Evolutionary conservation across 352 stramenopile genomes (phyloP).

Genomic region (Vaucheria bursata): DNA sequence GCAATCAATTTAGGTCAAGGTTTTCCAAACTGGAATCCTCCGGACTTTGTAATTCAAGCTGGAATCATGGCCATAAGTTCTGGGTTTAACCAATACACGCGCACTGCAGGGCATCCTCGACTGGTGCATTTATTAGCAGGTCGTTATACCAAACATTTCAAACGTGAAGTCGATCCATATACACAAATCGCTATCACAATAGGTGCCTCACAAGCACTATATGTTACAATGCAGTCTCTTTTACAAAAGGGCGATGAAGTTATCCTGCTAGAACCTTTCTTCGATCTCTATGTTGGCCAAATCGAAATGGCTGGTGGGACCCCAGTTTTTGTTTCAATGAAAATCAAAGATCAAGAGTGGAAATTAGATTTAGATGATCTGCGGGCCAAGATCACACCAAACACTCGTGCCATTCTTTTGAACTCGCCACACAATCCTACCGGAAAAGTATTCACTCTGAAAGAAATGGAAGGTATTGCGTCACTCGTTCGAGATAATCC

Average conservation of each 20-base stretch:
- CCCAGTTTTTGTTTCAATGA: conserved; percentile 18
- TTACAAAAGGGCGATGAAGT: conserved; percentile 88
- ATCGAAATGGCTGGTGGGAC: conserved; percentile 39
- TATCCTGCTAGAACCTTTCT: conserved; percentile 90
- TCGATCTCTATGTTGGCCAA: conserved; percentile 85
- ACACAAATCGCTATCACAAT: conserved; percentile 75
- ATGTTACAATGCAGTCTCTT: conserved; percentile 52
- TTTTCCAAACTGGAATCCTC: conserved; percentile 49
- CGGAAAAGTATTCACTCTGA: conserved; percentile 86
- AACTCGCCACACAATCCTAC: conserved; percentile 98
- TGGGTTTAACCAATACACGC: conserved; percentile 58
- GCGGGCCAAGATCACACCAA: conserved; percentile 65
- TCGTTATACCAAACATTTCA: conserved; percentile 74
- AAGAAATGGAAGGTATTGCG: conserved; percentile 83
- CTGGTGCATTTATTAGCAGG: conserved; percentile 61
- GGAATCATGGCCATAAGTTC: conserved; percentile 24
- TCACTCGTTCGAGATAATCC: conserved; percentile 59
- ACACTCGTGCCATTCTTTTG: conserved; percentile 85
- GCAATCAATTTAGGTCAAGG: conserved; percentile 45
- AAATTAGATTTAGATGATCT: conserved; percentile 16
- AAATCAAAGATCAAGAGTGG: conserved; percentile 22
- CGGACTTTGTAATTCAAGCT: conserved; percentile 42
- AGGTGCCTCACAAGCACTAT: conserved; percentile 44
- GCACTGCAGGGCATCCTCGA: conserved; percentile 61
- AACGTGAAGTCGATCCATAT: conserved; percentile 69